A percentile compares a stretch with the other conserved stretches of the same genome.
Evolutionary conservation across 2,329 filamentous ascomycete species (phyloP).

Genomic region (Clonostachys rhizophaga): DNA sequence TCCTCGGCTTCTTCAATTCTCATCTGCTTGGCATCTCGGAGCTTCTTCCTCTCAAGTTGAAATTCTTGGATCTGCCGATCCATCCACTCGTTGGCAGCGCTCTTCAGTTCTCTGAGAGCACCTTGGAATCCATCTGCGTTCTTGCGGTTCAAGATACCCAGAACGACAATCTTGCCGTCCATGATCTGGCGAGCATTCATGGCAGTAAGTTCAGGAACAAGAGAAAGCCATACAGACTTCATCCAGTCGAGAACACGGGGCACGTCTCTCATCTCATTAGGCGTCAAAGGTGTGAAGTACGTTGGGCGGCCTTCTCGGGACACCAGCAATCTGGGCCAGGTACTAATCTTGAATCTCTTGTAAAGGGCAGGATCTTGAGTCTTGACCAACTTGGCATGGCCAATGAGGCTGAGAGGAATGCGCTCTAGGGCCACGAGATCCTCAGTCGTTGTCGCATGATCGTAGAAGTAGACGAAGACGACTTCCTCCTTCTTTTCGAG

Average conservation of each 20-base stretch:
- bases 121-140: constrained; percentile 73
- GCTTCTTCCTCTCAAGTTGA: constrained; percentile 87
- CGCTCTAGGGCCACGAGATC: constrained; percentile 88
- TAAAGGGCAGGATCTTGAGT: constrained; percentile 73
- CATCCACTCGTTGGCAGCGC: constrained; percentile 95
- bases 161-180: constrained; percentile 89
- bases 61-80: constrained; percentile 91
- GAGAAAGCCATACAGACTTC: constrained; percentile 91
- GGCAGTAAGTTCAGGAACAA: constrained; percentile 89
- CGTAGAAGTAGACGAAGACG: constrained; percentile 96
- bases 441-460: constrained; percentile 87
- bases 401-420: constrained; percentile 81
- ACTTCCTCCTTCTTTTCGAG: constrained; percentile 93
- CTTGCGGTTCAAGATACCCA: constrained; percentile 80
- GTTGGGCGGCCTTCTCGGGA: constrained; percentile 83
- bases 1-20: constrained; percentile 96
- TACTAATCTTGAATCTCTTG: constrained; percentile 89
- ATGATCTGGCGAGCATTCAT: constrained; percentile 93
- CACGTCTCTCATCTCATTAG: constrained; percentile 88
- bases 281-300: constrained; percentile 84
- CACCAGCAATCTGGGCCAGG: constrained; percentile 91
- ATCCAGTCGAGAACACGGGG: constrained; percentile 82
- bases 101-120: constrained; percentile 88
- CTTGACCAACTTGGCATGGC: constrained; percentile 89
- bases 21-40: constrained; percentile 90